Evolutionary conservation across 2,329 filamentous ascomycete species (phyloP), one percentile per base, ranked within the genome.

Genomic region (Talaromyces sp.): DNA sequence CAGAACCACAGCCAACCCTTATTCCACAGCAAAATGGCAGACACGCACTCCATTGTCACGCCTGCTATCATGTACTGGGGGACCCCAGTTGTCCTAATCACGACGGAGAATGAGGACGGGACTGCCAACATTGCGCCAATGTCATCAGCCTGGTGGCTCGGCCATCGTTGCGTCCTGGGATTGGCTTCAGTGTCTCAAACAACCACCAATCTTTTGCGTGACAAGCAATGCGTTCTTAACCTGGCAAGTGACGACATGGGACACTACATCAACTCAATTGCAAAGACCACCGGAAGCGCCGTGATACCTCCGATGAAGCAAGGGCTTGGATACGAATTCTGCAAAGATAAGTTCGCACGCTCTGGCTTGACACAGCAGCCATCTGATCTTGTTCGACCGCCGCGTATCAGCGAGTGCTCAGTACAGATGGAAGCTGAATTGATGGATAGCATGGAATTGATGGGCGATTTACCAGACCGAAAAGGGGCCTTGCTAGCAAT

Each of bases 61-160:
- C 56, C 39, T 21, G 57, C 46, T 25, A 55, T 61, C 35, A 44
- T 57, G 31, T 62, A 62, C 21, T 62, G 50, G 50, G 60, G 60
- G 9, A 62, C 50, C n/a, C 60, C 60, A 28, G 73, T 77, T 14
- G 67, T 80, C 14, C 68, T 80, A 12, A 70, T 80, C 57, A 71
- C 76, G 3, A 75, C 75, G 11, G 69, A 72, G 50, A 81, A 81
- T 64, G 71, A 74, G 66, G 78, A 81, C 63, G 73, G 72, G 5
- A 76, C 73, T 3, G 66, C 67, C 65, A 81, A 81, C 65, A 75
- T 81, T 54, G 71, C 69, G 7, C 74, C 79, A 8, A 79, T 80
- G 63, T 81, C 79, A 16, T 80, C 78, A 5, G 77, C 75, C 21
- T 81, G 72, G 69, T 82, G 79, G 79, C 73, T 81, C 11, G 75